Evolutionary conservation across 1,284 basidiomycete genomes (phyloP).

Genomic region (Leccinum solheimii): DNA sequence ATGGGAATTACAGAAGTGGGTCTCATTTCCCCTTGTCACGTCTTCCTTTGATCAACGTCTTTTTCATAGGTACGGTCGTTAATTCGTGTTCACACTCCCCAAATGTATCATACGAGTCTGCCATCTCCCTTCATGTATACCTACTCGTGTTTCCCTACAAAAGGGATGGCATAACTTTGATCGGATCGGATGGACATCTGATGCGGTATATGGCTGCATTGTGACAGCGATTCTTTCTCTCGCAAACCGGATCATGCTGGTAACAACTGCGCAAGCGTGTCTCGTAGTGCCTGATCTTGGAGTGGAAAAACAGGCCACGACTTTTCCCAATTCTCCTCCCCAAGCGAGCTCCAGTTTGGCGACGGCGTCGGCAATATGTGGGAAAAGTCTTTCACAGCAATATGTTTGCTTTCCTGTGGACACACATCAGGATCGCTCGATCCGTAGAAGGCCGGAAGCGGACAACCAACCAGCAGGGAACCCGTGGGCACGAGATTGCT

Average conservation of each 20-base stretch:
- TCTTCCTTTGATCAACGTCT: conserved; percentile 1
- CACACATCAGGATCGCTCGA: background rate
- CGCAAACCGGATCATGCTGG: background rate
- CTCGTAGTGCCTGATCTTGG: conserved; percentile 13
- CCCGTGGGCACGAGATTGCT: conserved; percentile 18
- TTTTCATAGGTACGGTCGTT: conserved; percentile 32
- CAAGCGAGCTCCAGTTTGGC: conserved; percentile 63
- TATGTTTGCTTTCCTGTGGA: conserved; percentile 23
- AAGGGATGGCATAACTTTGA: background rate
- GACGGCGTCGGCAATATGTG: conserved; percentile 70
- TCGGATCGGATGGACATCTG: background rate
- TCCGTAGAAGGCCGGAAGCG: background rate
- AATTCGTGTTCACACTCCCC: conserved; percentile 9
- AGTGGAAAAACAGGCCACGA: conserved; percentile 28
- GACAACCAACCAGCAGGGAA: conserved; percentile 21
- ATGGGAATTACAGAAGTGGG: conserved; percentile 93
- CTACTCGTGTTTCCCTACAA: background rate
- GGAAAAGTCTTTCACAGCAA: conserved; percentile 75
- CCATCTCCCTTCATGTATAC: conserved; percentile 15
- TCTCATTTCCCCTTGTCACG: conserved; percentile 12
- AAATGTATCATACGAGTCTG: conserved; percentile 24
- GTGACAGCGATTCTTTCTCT: background rate
- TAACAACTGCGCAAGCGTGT: conserved; percentile 23
- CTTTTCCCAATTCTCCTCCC: conserved; percentile 18
- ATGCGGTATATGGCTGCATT: too few species aligned